Evolutionary conservation across 768 basidiomycete species (phyloP).

Genomic region (Harrya chromipes): DNA sequence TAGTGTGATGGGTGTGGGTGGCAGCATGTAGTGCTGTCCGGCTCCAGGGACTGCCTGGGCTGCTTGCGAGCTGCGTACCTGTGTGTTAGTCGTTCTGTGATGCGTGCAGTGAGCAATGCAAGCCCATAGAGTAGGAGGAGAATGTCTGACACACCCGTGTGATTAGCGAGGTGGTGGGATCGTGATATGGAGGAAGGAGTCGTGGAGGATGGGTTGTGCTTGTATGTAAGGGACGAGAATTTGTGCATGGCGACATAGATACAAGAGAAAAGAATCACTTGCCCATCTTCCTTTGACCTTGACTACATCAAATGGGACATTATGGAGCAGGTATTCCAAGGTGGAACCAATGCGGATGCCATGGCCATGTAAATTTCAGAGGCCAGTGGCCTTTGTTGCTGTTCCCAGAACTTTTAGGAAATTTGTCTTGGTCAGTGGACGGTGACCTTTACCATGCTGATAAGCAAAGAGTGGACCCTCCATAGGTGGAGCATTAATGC

Average conservation of each 20-base stretch:
- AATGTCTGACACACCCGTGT: not conserved
- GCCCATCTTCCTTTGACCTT: constrained; percentile 31
- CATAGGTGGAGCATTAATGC: no score
- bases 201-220: constrained; percentile 9
- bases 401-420: not conserved
- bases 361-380: constrained; percentile 11
- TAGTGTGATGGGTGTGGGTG: no score
- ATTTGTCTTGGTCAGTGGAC: not conserved
- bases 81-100: no score
- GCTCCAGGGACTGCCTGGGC: no score
- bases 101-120: not conserved
- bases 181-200: constrained; percentile 1
- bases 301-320: constrained; percentile 26
- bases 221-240: constrained; percentile 33
- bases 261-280: constrained; percentile 32
- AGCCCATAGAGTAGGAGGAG: not conserved
- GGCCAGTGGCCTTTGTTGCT: not conserved
- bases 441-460: not conserved
- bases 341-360: constrained; percentile 31
- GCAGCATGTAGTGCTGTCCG: no score
- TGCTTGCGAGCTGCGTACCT: no score
- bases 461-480: not conserved
- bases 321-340: constrained; percentile 36
- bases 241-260: constrained; percentile 26
- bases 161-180: constrained; percentile 1